Percentiles rank a stretch among this genome's conserved stretches.
Conservation (phyloP, 225 moss, liverwort and hornwort species). For the Marchantia polymorpha region DNA sequence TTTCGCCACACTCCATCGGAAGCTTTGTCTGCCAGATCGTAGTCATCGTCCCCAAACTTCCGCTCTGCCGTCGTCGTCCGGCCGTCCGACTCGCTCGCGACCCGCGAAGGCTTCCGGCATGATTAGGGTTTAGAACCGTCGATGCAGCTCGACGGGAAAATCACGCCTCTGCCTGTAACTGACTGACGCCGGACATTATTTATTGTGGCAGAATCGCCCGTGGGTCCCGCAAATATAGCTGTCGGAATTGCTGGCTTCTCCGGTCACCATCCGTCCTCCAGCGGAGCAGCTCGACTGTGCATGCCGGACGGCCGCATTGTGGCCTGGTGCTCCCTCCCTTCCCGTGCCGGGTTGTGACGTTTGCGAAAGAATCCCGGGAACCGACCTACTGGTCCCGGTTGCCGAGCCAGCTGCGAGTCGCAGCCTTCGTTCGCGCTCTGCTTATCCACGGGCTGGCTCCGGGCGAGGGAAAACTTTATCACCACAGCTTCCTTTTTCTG, state of each 20-base stretch:
- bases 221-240: background rate
- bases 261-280: background rate
- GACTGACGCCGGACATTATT: background rate
- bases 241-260: background rate
- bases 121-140: slow-evolving; percentile 19
- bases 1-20: background rate
- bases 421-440: too few relatives aligned
- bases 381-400: too few relatives aligned
- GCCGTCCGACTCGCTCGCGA: background rate
- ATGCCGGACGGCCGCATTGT: background rate
- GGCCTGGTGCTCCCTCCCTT: too few relatives aligned
- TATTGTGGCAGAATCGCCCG: background rate
- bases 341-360: too few relatives aligned
- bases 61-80: background rate
- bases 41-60: background rate
- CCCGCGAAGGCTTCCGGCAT: background rate
- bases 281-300: too few relatives aligned
- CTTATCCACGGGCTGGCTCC: too few relatives aligned
- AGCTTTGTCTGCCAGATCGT: background rate
- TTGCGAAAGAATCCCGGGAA: too few relatives aligned
- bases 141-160: background rate
- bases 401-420: too few relatives aligned
- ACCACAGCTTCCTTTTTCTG: too few relatives aligned
- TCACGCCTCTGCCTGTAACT: background rate
- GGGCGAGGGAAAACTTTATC: too few relatives aligned